phyloP scores from a whole-genome alignment of 768 basidiomycete genomes.

The Termitomyces sp. region DNA sequence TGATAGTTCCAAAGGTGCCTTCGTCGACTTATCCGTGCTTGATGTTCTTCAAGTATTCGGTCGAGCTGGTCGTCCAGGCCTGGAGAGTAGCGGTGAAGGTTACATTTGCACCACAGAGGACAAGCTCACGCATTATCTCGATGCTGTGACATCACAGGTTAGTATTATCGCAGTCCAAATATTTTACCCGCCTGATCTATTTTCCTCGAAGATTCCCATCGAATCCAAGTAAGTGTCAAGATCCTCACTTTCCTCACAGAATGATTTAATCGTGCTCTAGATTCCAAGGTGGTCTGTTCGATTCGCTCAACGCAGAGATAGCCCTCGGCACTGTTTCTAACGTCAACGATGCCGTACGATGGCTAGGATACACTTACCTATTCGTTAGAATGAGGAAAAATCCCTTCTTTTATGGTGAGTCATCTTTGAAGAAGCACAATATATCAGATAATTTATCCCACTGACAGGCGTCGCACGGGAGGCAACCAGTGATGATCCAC shows the following conservation, averaged over 20 bases:
- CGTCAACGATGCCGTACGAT: slow-evolving; percentile 80
- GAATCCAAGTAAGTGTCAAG: slow-evolving; percentile 75
- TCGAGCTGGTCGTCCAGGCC: slow-evolving; percentile 83
- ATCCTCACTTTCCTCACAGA: background rate
- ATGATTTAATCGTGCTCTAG: slow-evolving; percentile 24
- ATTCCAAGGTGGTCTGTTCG: slow-evolving; percentile 81
- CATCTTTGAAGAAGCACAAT: background rate
- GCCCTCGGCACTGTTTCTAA: slow-evolving; percentile 91
- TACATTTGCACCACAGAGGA: slow-evolving; percentile 96
- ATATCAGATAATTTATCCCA: background rate
- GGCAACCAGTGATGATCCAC: slow-evolving; percentile 62
- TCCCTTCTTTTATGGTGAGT: slow-evolving; percentile 77
- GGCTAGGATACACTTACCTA: slow-evolving; percentile 97
- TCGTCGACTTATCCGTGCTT: slow-evolving; percentile 88
- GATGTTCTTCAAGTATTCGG: slow-evolving; percentile 98
- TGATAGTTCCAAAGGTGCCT: slow-evolving; percentile 83
- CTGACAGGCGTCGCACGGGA: slow-evolving; percentile 62
- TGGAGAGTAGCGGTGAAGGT: slow-evolving; percentile 92
- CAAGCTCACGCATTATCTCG: slow-evolving; percentile 86
- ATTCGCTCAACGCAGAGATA: slow-evolving; percentile 94
- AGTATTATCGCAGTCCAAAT: slow-evolving; percentile 11
- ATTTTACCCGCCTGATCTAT: slow-evolving; percentile 1
- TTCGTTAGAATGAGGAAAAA: slow-evolving; percentile 94
- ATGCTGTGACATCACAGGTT: slow-evolving; percentile 84
- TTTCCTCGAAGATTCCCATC: slow-evolving; percentile 68